A percentile compares a stretch with the other conserved stretches of the same genome.
phyloP scores from a whole-genome alignment of 768 basidiomycete species.

The Lyophyllum semitale region DNA sequence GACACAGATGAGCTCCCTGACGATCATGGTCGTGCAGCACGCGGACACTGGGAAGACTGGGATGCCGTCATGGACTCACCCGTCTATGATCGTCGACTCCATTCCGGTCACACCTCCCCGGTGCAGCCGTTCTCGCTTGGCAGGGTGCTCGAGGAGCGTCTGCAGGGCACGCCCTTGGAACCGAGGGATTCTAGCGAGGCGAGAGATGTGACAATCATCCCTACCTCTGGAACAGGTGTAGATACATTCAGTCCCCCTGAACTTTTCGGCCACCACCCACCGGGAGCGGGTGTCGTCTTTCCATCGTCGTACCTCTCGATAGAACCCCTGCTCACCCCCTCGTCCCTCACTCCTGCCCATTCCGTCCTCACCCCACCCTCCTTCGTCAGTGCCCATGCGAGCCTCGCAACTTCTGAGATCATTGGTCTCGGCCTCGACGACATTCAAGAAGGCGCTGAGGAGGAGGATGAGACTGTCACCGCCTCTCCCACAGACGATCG shows the following conservation, averaged over 20 bases:
- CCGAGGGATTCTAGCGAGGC: neutral
- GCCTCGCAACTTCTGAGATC: conserved; percentile 24
- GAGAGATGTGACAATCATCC: neutral
- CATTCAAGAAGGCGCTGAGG: conserved; percentile 65
- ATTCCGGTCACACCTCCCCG: conserved; percentile 3
- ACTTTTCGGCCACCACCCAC: neutral
- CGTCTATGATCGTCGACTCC: conserved; percentile 22
- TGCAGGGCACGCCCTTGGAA: neutral
- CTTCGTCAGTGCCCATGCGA: conserved; percentile 8
- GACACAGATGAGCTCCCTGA: conserved; percentile 44
- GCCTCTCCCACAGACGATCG: conserved; percentile 19
- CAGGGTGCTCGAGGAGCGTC: neutral
- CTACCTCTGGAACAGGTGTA: neutral
- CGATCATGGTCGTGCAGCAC: conserved; percentile 38
- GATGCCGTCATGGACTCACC: conserved; percentile 49
- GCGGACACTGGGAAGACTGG: conserved; percentile 47
- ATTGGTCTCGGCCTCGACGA: conserved; percentile 45
- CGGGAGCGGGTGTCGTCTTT: conserved; percentile 6
- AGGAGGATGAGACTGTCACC: conserved; percentile 42
- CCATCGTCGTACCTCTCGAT: conserved; percentile 35
- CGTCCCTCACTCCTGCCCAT: conserved; percentile 26
- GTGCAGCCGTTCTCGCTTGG: conserved; percentile 4
- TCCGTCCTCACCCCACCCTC: conserved; percentile 39
- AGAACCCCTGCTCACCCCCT: conserved; percentile 53
- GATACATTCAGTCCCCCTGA: neutral